These are phyloP conservation scores for Hirsutella thompsonii DNA, from an alignment of 2,329 filamentous ascomycete species.

Conservation along the genomic window DNA sequence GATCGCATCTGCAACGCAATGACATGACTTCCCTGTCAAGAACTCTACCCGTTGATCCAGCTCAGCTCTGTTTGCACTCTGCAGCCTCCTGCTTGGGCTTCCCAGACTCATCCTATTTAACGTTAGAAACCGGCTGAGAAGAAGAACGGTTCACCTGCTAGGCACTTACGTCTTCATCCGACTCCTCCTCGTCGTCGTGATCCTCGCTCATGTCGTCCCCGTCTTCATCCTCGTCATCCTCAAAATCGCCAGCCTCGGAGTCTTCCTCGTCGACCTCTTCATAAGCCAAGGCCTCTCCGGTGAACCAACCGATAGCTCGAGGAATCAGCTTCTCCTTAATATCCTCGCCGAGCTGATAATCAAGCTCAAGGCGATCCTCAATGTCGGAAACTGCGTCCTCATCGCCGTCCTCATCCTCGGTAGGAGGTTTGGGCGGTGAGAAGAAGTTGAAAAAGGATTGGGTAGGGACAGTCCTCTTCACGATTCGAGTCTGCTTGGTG, in stretches of 20 bases:
- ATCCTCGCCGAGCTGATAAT: slow-evolving; percentile 97
- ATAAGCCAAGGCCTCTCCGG: slow-evolving; percentile 90
- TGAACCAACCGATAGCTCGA: slow-evolving; percentile 98
- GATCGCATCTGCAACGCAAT: no score
- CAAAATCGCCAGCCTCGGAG: slow-evolving; percentile 54
- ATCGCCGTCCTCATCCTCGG: slow-evolving; percentile 55
- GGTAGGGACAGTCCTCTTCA: slow-evolving; percentile 97
- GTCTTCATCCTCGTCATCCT: slow-evolving; percentile 88
- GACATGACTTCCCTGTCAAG: no score
- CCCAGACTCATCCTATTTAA: slow-evolving; percentile 60
- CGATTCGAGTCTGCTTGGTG: slow-evolving; percentile 97
- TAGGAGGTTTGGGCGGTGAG: slow-evolving; percentile 79
- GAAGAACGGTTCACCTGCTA: neutral
- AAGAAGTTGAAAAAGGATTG: slow-evolving; percentile 99
- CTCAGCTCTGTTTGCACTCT: slow-evolving; percentile 89
- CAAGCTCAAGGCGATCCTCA: slow-evolving; percentile 92
- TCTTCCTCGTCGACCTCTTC: slow-evolving; percentile 65
- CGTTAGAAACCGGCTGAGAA: neutral
- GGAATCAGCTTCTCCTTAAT: slow-evolving; percentile 99
- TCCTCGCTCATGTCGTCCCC: slow-evolving; percentile 78
- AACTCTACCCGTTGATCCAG: no score
- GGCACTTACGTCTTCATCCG: slow-evolving; percentile 58
- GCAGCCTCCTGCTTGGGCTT: slow-evolving; percentile 91
- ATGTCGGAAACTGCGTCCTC: slow-evolving; percentile 78
- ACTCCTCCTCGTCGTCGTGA: slow-evolving; percentile 70